Evolutionary conservation across 2,329 filamentous ascomycete genomes (phyloP).

Genomic region (Colletotrichum musicola): DNA sequence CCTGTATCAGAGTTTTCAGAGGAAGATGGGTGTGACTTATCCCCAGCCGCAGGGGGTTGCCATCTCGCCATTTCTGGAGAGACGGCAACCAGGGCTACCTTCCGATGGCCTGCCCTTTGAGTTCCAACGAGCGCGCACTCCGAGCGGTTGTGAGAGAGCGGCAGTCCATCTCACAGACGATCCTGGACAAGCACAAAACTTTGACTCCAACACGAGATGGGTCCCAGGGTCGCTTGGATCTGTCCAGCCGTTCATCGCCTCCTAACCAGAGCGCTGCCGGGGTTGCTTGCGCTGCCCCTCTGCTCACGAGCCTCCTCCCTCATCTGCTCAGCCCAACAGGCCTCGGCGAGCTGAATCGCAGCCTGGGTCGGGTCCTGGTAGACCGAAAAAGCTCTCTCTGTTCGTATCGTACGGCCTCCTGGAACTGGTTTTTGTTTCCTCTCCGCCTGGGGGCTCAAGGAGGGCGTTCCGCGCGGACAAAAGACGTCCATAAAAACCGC

Average conservation of each 20-base stretch:
- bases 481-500: conserved; percentile 97
- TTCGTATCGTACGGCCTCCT: conserved; percentile 85
- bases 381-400: conserved; percentile 71
- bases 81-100: conserved; percentile 63
- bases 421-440: conserved; percentile 97
- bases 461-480: conserved; percentile 86
- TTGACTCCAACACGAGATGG: conserved; percentile 95
- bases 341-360: conserved; percentile 45
- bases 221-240: conserved; percentile 68
- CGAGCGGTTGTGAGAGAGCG: neutral
- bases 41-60: conserved; percentile 60
- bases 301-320: conserved; percentile 40
- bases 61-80: conserved; percentile 64
- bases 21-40: conserved; percentile 58
- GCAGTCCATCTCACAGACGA: conserved; percentile 42
- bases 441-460: conserved; percentile 65
- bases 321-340: conserved; percentile 42
- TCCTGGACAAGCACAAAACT: conserved; percentile 88
- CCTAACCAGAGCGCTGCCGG: neutral
- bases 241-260: conserved; percentile 4
- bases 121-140: conserved; percentile 26
- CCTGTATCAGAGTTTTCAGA: neutral
- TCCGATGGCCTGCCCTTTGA: conserved; percentile 52
- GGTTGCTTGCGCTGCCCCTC: conserved; percentile 11
- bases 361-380: conserved; percentile 37